Base-by-base conservation (phyloP, 306 rosid genomes). In the Fragaria vesca region DNA sequence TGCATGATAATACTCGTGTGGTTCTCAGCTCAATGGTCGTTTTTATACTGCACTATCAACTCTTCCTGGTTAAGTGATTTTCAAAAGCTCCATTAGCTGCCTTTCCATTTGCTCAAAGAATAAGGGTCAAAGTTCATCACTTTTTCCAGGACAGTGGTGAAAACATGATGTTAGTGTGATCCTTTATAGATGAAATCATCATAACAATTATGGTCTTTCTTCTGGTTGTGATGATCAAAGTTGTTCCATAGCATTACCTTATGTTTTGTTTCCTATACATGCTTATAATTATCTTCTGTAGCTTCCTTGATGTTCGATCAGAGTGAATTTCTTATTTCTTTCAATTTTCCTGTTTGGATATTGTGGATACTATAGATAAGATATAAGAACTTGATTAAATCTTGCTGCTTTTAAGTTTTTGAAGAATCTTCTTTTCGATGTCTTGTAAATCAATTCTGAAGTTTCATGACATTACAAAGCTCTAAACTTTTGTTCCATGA, bases 241-340 rank as follows among this genome's bases (percentile, higher is more conserved):
- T 46, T 61, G 60, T 12, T 75, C 36, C 79, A 63, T 45, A 2
- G 15, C 21, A 15, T 47, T 75, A 60, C 52, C 61, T 46, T 75
- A 20, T 74, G 18, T 34, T 9, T 4, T 75, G 36, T 20, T 60
- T 21, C 20, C 13, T 21, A 43, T 62, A 75, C 61, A 60, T 32
- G 15, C 48, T 47, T 28, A 8, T 54, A 48, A 18, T 62, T 46
- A 2, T 34, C 12, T 10, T 28, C 18, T 62, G 40, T 26, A 75
- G 48, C 32, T 36, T 75, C 58, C 58, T 45, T 75, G 66, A 17
- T 18, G 15, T 48, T 65, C 7, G 13, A 30, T 69, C 47, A 45
- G 10, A 18, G 32, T 63, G 62, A 28, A 21, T 43, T 11, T 43
- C 5, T 38, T 38, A 24, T 57, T 74, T 46, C 6, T 6, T 34